Evolutionary conservation across 441 rosid genomes (phyloP), one percentile per base, ranked within the genome.

Genomic region (Brassica balearica): DNA sequence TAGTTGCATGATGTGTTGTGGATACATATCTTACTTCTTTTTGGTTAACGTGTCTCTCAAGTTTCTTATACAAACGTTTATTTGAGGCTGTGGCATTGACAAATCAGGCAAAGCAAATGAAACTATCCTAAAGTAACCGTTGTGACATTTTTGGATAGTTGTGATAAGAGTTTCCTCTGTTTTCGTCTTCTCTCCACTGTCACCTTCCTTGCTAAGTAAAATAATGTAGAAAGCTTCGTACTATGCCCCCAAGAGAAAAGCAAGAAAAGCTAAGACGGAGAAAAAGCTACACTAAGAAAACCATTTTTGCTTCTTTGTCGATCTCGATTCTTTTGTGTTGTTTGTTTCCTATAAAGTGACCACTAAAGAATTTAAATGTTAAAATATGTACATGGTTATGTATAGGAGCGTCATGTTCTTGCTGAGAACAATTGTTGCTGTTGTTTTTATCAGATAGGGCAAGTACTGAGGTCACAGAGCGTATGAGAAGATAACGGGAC

Each of bases 401-500:
- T 41, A 41, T 2, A 41, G 1, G 48, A 41, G 48, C n/a, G 48
- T 41, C 71, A 53, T 68, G 66, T 55, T 72, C 8, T n/a, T 67
- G 12, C 1, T n/a, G 60, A 7, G 7, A 67, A 32, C 29, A 19
- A 23, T 6, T 41, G 6, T 69, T 65, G 58, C 2, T 7, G 4
- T 8, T 56, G 59, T 7, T 14, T 15, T 62, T 36, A 36, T 65
- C 46, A 94, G 98, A 92, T 96, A 60, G 95, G 92, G 60, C 99
- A 96, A 89, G 98, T 83, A 29, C 79, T 86, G 51, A 86, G 90
- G 83, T 73, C 88, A 25, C 34, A 38, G 99, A 96, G 97, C 88
- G 0, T 96, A 94, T 25, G 99, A 96, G 66, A 91, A 91, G 82
- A 75, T 86, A 14, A 92, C 91, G 97, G 99, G 95, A 22, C 61